phyloP scores from a whole-genome alignment of 345 rosid genomes.

The Clarkia xantiana region DNA sequence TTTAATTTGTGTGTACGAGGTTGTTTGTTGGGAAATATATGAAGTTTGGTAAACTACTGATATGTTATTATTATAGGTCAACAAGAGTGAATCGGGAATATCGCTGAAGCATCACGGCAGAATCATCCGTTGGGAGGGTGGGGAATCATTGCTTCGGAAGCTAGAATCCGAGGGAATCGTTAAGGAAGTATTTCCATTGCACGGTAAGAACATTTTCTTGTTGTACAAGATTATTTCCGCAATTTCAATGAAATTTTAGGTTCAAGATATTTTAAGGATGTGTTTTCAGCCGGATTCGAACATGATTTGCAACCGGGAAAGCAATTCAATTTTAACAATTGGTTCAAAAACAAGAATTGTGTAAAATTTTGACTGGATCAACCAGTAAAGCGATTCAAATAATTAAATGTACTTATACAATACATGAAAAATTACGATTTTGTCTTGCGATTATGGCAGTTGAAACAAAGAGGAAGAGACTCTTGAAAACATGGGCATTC shows the following conservation, averaged over 20 bases:
- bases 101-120: slow-evolving; percentile 31
- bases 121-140: slow-evolving; percentile 46
- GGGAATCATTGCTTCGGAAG: slow-evolving; percentile 51
- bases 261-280: too few relatives aligned
- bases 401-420: too few relatives aligned
- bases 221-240: background rate
- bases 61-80: slow-evolving; percentile 39
- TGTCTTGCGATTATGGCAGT: slow-evolving; percentile 21
- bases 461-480: slow-evolving; percentile 60
- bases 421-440: slow-evolving; percentile 3
- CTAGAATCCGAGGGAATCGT: slow-evolving; percentile 58
- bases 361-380: too few relatives aligned
- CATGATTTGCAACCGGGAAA: too few relatives aligned
- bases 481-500: slow-evolving; percentile 64
- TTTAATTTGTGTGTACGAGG: too few relatives aligned
- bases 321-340: too few relatives aligned
- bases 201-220: slow-evolving; percentile 36
- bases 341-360: too few relatives aligned
- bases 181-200: slow-evolving; percentile 69
- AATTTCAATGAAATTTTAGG: too few relatives aligned
- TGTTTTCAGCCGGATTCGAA: too few relatives aligned
- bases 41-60: too few relatives aligned
- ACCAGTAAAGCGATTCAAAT: too few relatives aligned
- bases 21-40: too few relatives aligned
- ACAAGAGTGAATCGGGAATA: slow-evolving; percentile 19